Evolutionary conservation across 768 basidiomycete species (phyloP), one percentile per base, ranked within the genome.

Genomic region (Termitomyces sp.): DNA sequence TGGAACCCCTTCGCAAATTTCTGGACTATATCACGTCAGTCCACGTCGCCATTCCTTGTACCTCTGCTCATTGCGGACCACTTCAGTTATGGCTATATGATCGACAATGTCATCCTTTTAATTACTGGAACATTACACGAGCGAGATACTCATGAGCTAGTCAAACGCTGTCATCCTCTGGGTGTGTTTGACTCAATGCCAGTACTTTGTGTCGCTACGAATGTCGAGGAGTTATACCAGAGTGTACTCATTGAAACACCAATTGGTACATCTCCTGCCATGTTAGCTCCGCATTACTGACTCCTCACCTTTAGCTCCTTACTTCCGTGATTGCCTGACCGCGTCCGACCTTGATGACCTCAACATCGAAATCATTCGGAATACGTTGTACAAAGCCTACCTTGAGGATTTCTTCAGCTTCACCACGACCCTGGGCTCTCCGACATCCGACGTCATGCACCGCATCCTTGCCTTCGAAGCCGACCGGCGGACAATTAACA

Each of bases 281-380:
- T 35, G 5, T 23, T 56, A 19, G 49, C 28, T 37, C 33, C 45
- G 53, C 12, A 8, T 17, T 62, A 37, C 45, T 53, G 38, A 54
- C 19, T 44, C 8, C 44, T 49, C 26, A 23, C 52, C 37, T 42
- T 9, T 53, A 82, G 97, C 97, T 1, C 93, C 94, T 8, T 99
- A 98, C 76, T 99, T 99, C 81, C 87, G 91, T 26, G 89, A 93
- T 64, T 98, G 95, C 68, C 80, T 98, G 26, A 89, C 94, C 37
- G 96, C 97, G 17, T 85, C 90, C 44, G 97, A 99, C 70, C 83
- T 99, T 47, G 97, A 99, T 69, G 97, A 98, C 70, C 85, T 98
- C 56, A 98, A 99, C 77, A 98, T 99, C 67, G 97, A 99, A 76
- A 97, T 99, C 73, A 95, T 99, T 73, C 92, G 97, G 44, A 98